Conservation (phyloP, 1,284 basidiomycete genomes). For the Rhodotorula sp. region DNA sequence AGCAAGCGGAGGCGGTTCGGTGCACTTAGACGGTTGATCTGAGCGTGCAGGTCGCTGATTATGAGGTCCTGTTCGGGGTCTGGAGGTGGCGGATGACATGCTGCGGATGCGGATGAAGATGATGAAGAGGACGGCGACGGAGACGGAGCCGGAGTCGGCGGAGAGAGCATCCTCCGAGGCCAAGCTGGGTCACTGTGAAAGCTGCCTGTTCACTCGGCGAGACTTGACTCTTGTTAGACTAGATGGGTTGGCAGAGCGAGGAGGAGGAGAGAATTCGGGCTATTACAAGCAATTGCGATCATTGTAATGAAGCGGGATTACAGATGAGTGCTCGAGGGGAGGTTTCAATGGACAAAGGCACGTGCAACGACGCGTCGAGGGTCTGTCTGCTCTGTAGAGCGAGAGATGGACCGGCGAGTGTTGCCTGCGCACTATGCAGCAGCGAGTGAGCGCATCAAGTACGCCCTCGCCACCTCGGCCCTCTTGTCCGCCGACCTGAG, state of each 20-base stretch:
- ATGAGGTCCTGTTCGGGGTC: background rate
- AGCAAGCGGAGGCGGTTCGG: conserved; percentile 12
- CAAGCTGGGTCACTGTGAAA: too few species aligned
- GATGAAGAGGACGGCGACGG: conserved; percentile 23
- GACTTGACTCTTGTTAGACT: too few species aligned
- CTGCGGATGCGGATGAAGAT: background rate
- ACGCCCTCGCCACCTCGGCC: conserved; percentile 27
- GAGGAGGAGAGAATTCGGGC: too few species aligned
- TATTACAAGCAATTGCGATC: too few species aligned
- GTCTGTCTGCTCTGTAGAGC: too few species aligned
- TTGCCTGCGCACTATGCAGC: background rate
- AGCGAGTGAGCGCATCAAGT: conserved; percentile 19
- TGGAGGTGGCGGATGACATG: background rate
- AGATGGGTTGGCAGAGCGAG: background rate
- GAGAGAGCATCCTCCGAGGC: too few species aligned
- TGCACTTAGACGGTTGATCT: conserved; percentile 15
- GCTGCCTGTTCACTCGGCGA: too few species aligned
- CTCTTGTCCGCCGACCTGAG: conserved; percentile 19
- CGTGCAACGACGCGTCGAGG: too few species aligned
- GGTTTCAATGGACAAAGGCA: too few species aligned
- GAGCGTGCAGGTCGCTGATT: conserved; percentile 9
- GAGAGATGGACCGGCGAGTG: too few species aligned
- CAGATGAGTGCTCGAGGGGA: too few species aligned
- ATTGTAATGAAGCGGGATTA: too few species aligned
- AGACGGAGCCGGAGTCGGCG: conserved; percentile 39